phyloP scores from a whole-genome alignment of 2,329 filamentous ascomycete genomes.

The Fusarium sp. region DNA sequence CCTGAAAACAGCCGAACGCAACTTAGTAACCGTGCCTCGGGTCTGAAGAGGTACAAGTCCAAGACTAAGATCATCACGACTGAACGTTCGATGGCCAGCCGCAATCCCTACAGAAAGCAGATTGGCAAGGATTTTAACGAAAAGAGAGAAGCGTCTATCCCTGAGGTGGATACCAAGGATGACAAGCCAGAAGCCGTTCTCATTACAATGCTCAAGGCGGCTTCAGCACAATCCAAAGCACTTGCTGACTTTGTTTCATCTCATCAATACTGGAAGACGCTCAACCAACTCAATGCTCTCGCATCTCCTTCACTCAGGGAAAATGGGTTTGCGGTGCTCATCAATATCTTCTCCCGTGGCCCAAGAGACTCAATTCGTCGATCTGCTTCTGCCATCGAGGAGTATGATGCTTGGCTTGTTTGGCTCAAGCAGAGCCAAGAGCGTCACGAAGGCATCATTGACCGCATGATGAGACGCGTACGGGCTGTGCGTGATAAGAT shows the following conservation, averaged over 20 bases:
- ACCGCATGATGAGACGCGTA: constrained; percentile 79
- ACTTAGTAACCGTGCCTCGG: constrained; percentile 78
- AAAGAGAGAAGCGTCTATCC: constrained; percentile 18
- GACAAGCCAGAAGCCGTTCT: constrained; percentile 67
- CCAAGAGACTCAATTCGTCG: constrained; percentile 77
- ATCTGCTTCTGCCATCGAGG: constrained; percentile 79
- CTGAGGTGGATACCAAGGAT: constrained; percentile 42
- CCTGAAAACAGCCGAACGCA: constrained; percentile 70
- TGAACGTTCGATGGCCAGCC: constrained; percentile 66
- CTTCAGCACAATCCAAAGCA: constrained; percentile 80
- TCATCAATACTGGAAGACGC: constrained; percentile 86
- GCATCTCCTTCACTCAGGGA: constrained; percentile 71
- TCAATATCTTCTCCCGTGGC: constrained; percentile 80
- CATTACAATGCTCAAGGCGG: constrained; percentile 80
- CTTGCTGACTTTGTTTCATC: constrained; percentile 86
- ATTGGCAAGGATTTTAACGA: constrained; percentile 28
- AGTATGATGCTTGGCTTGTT: constrained; percentile 84
- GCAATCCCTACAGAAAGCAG: constrained; percentile 68
- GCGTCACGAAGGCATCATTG: constrained; percentile 79
- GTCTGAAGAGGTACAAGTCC: constrained; percentile 70
- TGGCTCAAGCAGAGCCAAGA: constrained; percentile 87
- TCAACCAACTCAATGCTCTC: constrained; percentile 77
- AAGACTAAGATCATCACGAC: constrained; percentile 70
- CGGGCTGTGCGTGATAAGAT: constrained; percentile 91
- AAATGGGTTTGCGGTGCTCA: constrained; percentile 77